Evolutionary conservation across 2,329 filamentous ascomycete genomes (phyloP).

Genomic region (Fusarium drepaniforme): DNA sequence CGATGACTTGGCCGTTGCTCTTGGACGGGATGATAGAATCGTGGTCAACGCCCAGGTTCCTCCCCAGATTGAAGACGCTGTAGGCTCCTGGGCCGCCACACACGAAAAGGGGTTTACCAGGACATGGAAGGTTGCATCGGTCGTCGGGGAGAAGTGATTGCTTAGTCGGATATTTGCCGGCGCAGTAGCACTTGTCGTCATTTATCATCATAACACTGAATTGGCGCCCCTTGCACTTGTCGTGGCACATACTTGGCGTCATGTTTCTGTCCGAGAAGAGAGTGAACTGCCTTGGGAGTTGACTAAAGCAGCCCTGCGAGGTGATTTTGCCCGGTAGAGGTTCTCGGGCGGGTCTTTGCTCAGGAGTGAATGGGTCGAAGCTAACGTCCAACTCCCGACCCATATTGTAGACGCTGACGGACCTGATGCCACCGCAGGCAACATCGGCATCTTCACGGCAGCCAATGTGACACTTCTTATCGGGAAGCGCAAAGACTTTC

Average conservation of each 20-base stretch:
- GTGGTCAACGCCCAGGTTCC: neutral
- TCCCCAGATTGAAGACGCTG: neutral
- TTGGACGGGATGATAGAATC: neutral
- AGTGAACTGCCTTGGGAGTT: neutral
- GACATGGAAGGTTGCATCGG: neutral
- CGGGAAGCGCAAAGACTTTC: no score
- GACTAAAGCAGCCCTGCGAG: constrained; percentile 1
- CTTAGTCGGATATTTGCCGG: neutral
- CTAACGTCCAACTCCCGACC: no score
- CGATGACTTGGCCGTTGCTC: no score
- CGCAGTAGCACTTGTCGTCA: neutral
- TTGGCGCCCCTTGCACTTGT: neutral
- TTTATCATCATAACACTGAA: neutral
- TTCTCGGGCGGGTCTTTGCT: no score
- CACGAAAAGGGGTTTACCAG: neutral
- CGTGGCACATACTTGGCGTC: neutral
- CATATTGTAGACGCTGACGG: no score
- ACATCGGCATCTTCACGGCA: no score
- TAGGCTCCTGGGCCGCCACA: neutral
- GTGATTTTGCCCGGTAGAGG: no score
- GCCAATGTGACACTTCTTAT: no score
- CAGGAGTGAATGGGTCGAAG: no score
- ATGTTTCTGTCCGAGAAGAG: neutral
- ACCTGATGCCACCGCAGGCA: no score
- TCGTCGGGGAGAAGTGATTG: neutral